Evolutionary conservation across 345 rosid genomes (phyloP).

Genomic region (Syzygium jambos): DNA sequence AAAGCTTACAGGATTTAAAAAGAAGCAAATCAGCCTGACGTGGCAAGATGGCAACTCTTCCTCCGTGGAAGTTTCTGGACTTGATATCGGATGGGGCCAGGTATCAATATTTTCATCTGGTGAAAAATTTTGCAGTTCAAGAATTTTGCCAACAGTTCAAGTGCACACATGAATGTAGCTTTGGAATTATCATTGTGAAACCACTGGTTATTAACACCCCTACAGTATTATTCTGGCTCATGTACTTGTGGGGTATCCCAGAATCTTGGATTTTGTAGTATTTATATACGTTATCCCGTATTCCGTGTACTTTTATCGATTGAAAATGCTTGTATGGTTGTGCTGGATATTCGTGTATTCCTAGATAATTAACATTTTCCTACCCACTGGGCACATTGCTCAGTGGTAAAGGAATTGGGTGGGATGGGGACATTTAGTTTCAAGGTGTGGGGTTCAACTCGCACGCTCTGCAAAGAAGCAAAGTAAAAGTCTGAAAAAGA

Average conservation of each 20-base stretch:
- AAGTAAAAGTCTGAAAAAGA: too few species aligned
- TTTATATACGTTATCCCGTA: not conserved
- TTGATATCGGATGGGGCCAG: slow-evolving; percentile 99
- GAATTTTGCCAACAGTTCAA: not conserved
- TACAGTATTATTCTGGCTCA: not conserved
- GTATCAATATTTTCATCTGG: slow-evolving; percentile 3
- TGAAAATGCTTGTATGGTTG: not conserved
- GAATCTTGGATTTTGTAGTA: not conserved
- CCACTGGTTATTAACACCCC: slow-evolving; percentile 4
- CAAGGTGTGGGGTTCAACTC: too few species aligned
- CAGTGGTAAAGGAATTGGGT: too few species aligned
- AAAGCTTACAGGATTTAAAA: slow-evolving; percentile 80
- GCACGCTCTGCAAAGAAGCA: too few species aligned
- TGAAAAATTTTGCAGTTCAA: not conserved
- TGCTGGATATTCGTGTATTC: not conserved
- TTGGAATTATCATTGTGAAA: not conserved
- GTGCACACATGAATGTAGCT: not conserved
- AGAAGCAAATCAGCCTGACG: slow-evolving; percentile 49
- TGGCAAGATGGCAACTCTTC: slow-evolving; percentile 48
- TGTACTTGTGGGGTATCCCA: not conserved
- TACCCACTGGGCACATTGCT: too few species aligned
- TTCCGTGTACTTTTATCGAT: not conserved
- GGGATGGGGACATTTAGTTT: too few species aligned
- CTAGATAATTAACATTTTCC: not conserved
- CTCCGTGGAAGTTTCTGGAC: slow-evolving; percentile 84